Evolutionary conservation across 345 rosid species (phyloP), one percentile per base, ranked within the genome.

Genomic region (Ailanthus altissimus): DNA sequence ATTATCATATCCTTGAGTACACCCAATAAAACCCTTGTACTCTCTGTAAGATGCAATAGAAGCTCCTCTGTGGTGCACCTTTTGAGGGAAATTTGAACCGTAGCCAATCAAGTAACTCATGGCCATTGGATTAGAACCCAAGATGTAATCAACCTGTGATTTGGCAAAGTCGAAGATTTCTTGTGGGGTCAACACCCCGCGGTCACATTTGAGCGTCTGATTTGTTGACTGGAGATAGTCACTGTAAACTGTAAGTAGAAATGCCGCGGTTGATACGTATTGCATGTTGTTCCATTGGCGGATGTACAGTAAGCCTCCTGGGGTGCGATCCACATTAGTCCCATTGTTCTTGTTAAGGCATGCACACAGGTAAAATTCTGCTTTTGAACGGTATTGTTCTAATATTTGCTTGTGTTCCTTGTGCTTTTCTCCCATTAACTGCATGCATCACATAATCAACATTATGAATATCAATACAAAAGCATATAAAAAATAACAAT

Each of bases 201-300:
- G 73, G 21, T 75, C 80, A 61, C 91, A 87, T 28, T 51, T 42
- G 25, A 89, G 84, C 76, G 47, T 74, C 69, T 68, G 87, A 38
- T 75, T 66, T 14, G 84, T 59, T 15, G 76, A 67, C 36, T 1
- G 82, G 5, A 91, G 90, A 74, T 76, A 66, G 64, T 86, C 93
- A 1, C 89, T 82, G 83, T 89, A 91, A 54, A 78, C 21, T 0
- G 86, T 71, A 63, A 89, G 90, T 16, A 91, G 86, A 78, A 85
- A 88, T 0, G 89, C 81, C 0, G 94, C 86, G 0, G 84, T 75
- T 32, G 93, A 84, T 32, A 79, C 89, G 57, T 89, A 88, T 77
- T 91, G 93, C 85, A 91, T 86, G 84, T 91, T 91, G 84, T 91
- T 91, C 94, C 94, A 91, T 76, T 82, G 68, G 46, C 94, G 86